phyloP scores from a whole-genome alignment of 2,329 filamentous ascomycete species.

The Pyrenophora graminea region DNA sequence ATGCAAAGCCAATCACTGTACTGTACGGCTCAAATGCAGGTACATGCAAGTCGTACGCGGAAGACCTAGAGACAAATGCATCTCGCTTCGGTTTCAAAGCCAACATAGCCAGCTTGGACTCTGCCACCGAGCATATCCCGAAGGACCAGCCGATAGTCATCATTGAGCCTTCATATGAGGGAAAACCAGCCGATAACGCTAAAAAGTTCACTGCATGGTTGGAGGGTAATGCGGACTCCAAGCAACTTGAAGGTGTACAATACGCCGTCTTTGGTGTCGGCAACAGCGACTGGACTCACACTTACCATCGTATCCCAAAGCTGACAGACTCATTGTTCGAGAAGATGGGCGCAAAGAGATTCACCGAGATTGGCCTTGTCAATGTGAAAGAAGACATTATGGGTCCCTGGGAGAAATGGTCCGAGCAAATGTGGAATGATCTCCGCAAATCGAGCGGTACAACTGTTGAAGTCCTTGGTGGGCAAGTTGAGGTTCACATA shows the following conservation, averaged over 20 bases:
- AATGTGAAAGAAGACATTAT: slow-evolving; percentile 13
- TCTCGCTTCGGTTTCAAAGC: slow-evolving; percentile 57
- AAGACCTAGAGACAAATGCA: slow-evolving; percentile 65
- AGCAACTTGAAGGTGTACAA: slow-evolving; percentile 57
- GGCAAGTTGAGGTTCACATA: slow-evolving; percentile 3
- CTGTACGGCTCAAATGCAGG: slow-evolving; percentile 76
- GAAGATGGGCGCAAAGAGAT: slow-evolving; percentile 53
- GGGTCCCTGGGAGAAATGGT: slow-evolving; percentile 10
- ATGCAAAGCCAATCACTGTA: slow-evolving; percentile 61
- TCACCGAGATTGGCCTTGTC: slow-evolving; percentile 7
- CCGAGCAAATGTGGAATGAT: slow-evolving; percentile 7
- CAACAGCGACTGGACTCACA: slow-evolving; percentile 59
- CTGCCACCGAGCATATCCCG: slow-evolving; percentile 63
- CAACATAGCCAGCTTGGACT: slow-evolving; percentile 59
- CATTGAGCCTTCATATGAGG: slow-evolving; percentile 74
- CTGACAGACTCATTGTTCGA: slow-evolving; percentile 61
- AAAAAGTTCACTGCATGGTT: slow-evolving; percentile 71
- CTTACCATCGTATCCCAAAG: slow-evolving; percentile 70
- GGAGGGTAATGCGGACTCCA: slow-evolving; percentile 53
- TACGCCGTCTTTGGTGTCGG: slow-evolving; percentile 76
- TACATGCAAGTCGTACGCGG: slow-evolving; percentile 72
- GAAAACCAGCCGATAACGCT: slow-evolving; percentile 74
- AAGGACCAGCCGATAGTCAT: slow-evolving; percentile 66
- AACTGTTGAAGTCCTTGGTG: slow-evolving; percentile 5
- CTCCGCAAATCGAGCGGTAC: slow-evolving; percentile 8